phyloP scores from a whole-genome alignment of 176 grass and related monocot species.

The Bolboschoenus planiculmis region DNA sequence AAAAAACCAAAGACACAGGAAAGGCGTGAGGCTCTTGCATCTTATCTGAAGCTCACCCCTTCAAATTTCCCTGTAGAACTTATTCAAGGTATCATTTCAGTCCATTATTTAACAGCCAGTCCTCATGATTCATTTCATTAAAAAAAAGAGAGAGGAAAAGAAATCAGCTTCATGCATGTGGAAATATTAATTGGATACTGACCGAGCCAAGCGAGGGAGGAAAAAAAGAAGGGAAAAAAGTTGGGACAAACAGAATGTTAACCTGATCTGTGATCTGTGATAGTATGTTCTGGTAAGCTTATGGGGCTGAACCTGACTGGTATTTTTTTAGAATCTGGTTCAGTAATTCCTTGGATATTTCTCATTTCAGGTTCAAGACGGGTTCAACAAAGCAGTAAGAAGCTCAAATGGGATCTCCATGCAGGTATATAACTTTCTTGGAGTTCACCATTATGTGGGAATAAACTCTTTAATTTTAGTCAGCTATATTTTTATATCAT shows the following conservation, averaged over 20 bases:
- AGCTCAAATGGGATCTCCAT: slow-evolving; percentile 34
- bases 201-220: background rate
- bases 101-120: too few relatives aligned
- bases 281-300: background rate
- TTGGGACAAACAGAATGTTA: background rate
- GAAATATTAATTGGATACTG: background rate
- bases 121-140: background rate
- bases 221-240: background rate
- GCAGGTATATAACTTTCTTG: slow-evolving; percentile 25
- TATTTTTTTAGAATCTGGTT: background rate
- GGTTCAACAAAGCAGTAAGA: slow-evolving; percentile 32
- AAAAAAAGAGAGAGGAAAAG: background rate
- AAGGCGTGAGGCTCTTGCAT: slow-evolving; percentile 36
- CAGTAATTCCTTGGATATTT: background rate
- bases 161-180: background rate
- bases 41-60: slow-evolving; percentile 31
- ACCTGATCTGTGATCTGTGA: background rate
- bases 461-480: slow-evolving; percentile 7
- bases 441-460: background rate
- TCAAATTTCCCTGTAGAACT: slow-evolving; percentile 50
- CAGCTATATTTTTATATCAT: background rate
- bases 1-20: slow-evolving; percentile 27
- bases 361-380: slow-evolving; percentile 34
- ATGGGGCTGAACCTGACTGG: background rate
- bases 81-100: slow-evolving; percentile 35